A percentile compares a stretch with the other conserved stretches of the same genome.
Evolutionary conservation across 139 green algal genomes (phyloP).

Genomic region (Marvania coccoides): DNA sequence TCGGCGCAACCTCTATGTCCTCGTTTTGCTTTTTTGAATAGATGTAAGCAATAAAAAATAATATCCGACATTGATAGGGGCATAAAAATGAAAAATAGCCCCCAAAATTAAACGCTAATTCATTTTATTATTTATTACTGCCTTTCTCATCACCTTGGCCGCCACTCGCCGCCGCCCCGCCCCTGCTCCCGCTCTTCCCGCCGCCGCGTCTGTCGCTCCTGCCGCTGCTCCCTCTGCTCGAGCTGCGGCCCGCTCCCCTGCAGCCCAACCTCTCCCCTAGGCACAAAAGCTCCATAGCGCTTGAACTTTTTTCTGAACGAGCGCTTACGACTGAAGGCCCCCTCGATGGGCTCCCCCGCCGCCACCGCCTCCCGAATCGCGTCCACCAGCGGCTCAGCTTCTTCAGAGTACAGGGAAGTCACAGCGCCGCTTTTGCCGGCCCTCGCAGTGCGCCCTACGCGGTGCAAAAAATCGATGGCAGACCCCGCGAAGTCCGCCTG

Average conservation of each 20-base stretch:
- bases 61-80: neutral
- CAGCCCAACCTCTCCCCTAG: conserved; percentile 43
- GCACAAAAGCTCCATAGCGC: conserved; percentile 74
- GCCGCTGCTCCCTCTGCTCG: neutral
- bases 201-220: neutral
- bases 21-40: neutral
- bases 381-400: conserved; percentile 50
- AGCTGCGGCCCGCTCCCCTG: neutral
- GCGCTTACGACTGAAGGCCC: conserved; percentile 84
- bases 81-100: neutral
- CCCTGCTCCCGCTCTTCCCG: too few relatives aligned
- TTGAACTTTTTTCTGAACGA: conserved; percentile 88
- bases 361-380: conserved; percentile 51
- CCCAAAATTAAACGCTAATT: too few relatives aligned
- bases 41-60: neutral
- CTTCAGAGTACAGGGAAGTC: conserved; percentile 67
- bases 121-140: too few relatives aligned
- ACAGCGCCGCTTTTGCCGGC: conserved; percentile 68
- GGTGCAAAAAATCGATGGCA: conserved; percentile 92
- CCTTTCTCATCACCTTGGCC: too few relatives aligned
- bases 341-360: conserved; percentile 65
- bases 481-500: conserved; percentile 88
- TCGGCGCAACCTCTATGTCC: too few relatives aligned
- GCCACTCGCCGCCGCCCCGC: too few relatives aligned
- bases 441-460: conserved; percentile 69